phyloP scores from a whole-genome alignment of 192 early-diverging fungal genomes.

The Coemansia sp. region DNA sequence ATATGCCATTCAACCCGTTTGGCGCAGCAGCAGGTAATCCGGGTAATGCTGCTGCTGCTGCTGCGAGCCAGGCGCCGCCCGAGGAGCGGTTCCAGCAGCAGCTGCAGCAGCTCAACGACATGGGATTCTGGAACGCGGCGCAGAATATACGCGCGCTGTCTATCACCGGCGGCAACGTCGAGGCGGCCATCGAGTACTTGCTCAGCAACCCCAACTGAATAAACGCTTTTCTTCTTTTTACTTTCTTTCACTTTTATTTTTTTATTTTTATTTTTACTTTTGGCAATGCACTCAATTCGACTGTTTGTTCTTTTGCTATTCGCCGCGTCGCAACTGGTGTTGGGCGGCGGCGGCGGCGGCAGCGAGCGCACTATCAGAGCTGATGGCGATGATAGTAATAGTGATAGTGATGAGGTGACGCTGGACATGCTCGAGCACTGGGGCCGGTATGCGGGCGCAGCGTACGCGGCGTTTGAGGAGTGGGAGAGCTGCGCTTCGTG shows the following conservation, averaged over 20 bases:
- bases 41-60: neutral
- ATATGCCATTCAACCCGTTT: constrained; percentile 1
- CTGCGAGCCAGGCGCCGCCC: constrained; percentile 41
- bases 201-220: constrained; percentile 39
- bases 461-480: constrained; percentile 43
- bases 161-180: constrained; percentile 84
- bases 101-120: constrained; percentile 87
- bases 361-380: neutral
- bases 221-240: neutral
- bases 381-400: too few species aligned
- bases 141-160: constrained; percentile 91
- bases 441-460: constrained; percentile 28
- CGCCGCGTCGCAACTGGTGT: neutral
- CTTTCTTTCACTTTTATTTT: constrained; percentile 4
- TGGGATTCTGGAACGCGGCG: constrained; percentile 92
- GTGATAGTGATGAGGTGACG: neutral
- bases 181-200: constrained; percentile 90
- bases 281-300: neutral
- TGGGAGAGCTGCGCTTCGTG: constrained; percentile 14
- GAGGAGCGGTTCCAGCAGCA: constrained; percentile 69
- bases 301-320: neutral
- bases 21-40: constrained; percentile 8
- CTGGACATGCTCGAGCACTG: constrained; percentile 9
- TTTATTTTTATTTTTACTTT: neutral
- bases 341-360: too few species aligned